Evolutionary conservation across 176 grass and related monocot species (phyloP).

Genomic region (Carex pumila): DNA sequence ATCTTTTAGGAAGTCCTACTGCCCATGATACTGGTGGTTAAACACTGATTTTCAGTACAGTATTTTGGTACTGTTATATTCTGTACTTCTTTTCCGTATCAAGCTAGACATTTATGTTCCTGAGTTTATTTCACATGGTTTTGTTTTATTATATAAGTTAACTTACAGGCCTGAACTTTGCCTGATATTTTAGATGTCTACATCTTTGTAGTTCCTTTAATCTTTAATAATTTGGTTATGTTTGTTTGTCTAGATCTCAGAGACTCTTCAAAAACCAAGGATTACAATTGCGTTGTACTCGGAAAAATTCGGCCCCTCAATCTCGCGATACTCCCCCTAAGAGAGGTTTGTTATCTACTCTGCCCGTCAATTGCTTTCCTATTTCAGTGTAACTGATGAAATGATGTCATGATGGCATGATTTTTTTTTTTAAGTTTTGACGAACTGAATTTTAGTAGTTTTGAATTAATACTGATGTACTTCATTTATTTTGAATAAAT

Average conservation of each 20-base stretch:
- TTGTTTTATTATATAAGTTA: background rate
- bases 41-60: background rate
- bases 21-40: background rate
- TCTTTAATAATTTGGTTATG: constrained; percentile 4
- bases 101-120: background rate
- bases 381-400: background rate
- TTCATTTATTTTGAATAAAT: background rate
- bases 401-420: background rate
- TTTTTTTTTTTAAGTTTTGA: background rate
- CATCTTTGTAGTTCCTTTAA: background rate
- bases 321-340: constrained; percentile 87
- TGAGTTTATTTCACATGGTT: constrained; percentile 1
- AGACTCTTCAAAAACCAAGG: constrained; percentile 54
- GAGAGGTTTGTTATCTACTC: constrained; percentile 56
- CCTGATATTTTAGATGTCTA: background rate
- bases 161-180: background rate
- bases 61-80: background rate
- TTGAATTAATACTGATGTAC: background rate
- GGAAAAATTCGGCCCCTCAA: constrained; percentile 64
- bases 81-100: background rate
- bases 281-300: constrained; percentile 59
- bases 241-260: constrained; percentile 50
- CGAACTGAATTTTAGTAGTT: background rate
- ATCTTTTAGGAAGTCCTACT: background rate
- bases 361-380: constrained; percentile 3